A percentile compares a stretch with the other conserved stretches of the same genome.
Evolutionary conservation across 202 grass and related monocot genomes (phyloP).

Genomic region (Setaria viridis): DNA sequence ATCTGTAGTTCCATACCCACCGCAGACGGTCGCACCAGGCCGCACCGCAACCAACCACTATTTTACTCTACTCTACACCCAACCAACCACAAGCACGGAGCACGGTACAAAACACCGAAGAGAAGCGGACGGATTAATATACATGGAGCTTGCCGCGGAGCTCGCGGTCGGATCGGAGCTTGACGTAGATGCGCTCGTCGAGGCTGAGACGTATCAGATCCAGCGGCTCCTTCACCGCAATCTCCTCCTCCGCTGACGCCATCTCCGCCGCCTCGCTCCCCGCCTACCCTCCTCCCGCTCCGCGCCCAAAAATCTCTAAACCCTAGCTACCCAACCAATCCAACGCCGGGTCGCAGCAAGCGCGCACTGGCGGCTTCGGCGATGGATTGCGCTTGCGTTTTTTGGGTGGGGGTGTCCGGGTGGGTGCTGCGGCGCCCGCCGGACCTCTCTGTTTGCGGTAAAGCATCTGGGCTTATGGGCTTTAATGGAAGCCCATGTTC

Average conservation of each 20-base stretch:
- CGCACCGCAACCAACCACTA: neutral
- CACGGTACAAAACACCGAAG: neutral
- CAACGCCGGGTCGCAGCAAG: constrained; percentile 13
- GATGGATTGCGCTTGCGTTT: constrained; percentile 21
- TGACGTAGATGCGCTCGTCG: constrained; percentile 99
- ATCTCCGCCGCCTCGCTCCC: constrained; percentile 5
- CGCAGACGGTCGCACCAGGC: neutral
- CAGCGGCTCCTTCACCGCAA: constrained; percentile 96
- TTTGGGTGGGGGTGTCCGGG: neutral
- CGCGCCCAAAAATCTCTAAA: constrained; percentile 41
- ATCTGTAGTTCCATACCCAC: neutral
- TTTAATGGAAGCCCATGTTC: neutral
- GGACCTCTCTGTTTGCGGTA: neutral
- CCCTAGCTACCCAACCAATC: constrained; percentile 49
- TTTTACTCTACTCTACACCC: neutral
- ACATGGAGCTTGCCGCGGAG: constrained; percentile 99
- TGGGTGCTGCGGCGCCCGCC: neutral
- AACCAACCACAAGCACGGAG: neutral
- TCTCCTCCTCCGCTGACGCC: constrained; percentile 88
- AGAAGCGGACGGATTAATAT: constrained; percentile 32
- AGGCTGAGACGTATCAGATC: constrained; percentile 99
- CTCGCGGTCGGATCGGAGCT: constrained; percentile 97
- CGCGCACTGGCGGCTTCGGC: constrained; percentile 28
- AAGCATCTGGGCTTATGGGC: constrained; percentile 3
- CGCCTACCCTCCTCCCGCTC: constrained; percentile 18